Conservation (phyloP, 106 monocot genomes). For the Dendrobium catenatum region DNA sequence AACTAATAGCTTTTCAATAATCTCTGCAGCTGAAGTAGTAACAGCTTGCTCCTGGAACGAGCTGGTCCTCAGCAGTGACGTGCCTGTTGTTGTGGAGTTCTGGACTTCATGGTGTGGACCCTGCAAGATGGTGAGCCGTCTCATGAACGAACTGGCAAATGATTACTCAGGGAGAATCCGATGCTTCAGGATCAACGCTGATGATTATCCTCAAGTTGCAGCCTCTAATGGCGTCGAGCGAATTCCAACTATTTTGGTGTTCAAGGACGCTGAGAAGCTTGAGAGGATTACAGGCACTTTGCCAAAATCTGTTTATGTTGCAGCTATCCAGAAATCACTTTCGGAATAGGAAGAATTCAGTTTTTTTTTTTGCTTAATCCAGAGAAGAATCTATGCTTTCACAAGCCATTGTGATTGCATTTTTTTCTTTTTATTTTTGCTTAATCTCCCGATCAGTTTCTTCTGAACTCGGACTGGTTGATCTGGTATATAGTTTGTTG, state of each 20-base stretch:
- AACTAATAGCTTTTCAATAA: not conserved
- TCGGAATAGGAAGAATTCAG: not conserved
- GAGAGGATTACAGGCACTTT: slow-evolving; percentile 73
- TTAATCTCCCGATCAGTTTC: not conserved
- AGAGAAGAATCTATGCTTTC: not conserved
- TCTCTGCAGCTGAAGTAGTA: slow-evolving; percentile 44
- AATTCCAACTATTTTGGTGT: slow-evolving; percentile 74
- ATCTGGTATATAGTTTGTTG: not conserved
- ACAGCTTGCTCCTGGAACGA: slow-evolving; percentile 67
- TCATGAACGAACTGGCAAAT: slow-evolving; percentile 63
- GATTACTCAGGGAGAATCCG: slow-evolving; percentile 65
- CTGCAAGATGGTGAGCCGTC: slow-evolving; percentile 58
- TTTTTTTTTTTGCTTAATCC: too few species aligned
- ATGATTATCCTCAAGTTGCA: slow-evolving; percentile 60
- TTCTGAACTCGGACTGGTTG: not conserved
- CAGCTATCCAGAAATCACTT: slow-evolving; percentile 49
- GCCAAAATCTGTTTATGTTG: slow-evolving; percentile 76
- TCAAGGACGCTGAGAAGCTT: slow-evolving; percentile 54
- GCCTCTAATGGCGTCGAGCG: slow-evolving; percentile 41
- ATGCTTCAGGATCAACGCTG: slow-evolving; percentile 54
- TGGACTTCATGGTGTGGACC: slow-evolving; percentile 95
- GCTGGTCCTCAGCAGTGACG: slow-evolving; percentile 45
- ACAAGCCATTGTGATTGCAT: too few species aligned
- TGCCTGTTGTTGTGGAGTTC: slow-evolving; percentile 70
- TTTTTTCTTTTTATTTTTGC: too few species aligned